Evolutionary conservation across 371 early-diverging fungal genomes (phyloP).

Genomic region (Lichtheimia ramosa): DNA sequence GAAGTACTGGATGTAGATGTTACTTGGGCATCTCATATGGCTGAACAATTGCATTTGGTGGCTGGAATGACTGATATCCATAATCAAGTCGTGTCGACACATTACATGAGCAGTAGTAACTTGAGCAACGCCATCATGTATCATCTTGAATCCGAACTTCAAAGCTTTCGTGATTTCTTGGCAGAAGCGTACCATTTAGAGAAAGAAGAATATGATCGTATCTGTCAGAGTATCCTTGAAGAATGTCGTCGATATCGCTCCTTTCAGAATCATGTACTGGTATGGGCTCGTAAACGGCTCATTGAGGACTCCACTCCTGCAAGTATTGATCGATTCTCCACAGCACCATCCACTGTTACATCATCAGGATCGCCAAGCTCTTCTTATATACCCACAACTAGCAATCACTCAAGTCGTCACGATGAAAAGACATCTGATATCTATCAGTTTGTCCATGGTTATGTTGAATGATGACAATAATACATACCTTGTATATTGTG

Average conservation of each 20-base stretch:
- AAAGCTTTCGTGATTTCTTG: conserved; percentile 16
- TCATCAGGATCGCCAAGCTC: neutral
- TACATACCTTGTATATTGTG: too few species aligned
- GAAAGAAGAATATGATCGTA: neutral
- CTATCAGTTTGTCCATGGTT: conserved; percentile 35
- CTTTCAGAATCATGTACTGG: conserved; percentile 31
- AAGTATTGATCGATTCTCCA: neutral
- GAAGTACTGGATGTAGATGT: conserved; percentile 24
- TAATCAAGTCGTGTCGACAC: conserved; percentile 18
- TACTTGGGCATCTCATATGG: conserved; percentile 23
- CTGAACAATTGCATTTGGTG: conserved; percentile 14
- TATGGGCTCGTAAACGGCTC: conserved; percentile 41
- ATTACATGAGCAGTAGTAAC: conserved; percentile 19
- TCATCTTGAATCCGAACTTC: conserved; percentile 11
- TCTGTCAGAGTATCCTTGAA: conserved; percentile 1
- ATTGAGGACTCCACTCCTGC: conserved; percentile 8
- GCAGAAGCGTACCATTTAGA: neutral
- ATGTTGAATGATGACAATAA: conserved; percentile 11
- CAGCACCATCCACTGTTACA: neutral
- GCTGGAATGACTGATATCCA: conserved; percentile 35
- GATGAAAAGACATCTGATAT: conserved; percentile 33
- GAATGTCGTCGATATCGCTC: conserved; percentile 22
- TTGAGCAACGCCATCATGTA: conserved; percentile 17
- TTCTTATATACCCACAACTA: neutral
- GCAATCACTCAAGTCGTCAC: neutral